Base-by-base conservation (phyloP, 306 rosid species). In the Prunus armeniaca region DNA sequence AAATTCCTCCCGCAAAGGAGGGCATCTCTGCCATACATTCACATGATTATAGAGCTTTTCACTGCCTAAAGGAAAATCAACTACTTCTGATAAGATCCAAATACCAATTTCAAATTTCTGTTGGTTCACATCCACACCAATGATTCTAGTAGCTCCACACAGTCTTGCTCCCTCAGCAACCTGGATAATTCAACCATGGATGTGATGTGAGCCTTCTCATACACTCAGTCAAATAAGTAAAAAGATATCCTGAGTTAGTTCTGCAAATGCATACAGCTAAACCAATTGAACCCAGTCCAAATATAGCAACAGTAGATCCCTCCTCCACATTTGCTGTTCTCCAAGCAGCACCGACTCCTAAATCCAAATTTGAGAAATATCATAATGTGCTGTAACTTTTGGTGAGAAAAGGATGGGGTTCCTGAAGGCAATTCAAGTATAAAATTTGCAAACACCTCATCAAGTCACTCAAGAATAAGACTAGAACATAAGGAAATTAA, bases 261-360 rank as follows among this genome's bases (percentile, higher is more conserved):
- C 2, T 22, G 65, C 22, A 38, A 64, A 28, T 64, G 25, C 93
- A 30, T 86, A 94, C 96, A 19, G 98, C 94, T 77, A 91, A 89
- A 71, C 97, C 97, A 84, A 94, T 91, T 20, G 89, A 79, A 57
- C 98, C 96, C 1, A 94, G 82, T 25, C 98, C 96, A 81, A 94
- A 94, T 66, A 94, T 84, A 12, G 86, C 98, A 9, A 94, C 93
- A 14, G 93, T 87, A 15, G 96, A 87, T 27, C 97, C 96, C 71
- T 83, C 74, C 78, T 91, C 89, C 75, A 94, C 96, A n/a, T 79
- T 75, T 62, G 98, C 97, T 28, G 93, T 71, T 85, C 54, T 87
- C 97, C 98, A 94, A 60, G 97, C 95, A 67, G 98, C 98, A 41
- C 98, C 98, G 34, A 91, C 91, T 38, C 98, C 98, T 94, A 57